Evolutionary conservation across 345 rosid species (phyloP).

Genomic region (Garcia nutans): DNA sequence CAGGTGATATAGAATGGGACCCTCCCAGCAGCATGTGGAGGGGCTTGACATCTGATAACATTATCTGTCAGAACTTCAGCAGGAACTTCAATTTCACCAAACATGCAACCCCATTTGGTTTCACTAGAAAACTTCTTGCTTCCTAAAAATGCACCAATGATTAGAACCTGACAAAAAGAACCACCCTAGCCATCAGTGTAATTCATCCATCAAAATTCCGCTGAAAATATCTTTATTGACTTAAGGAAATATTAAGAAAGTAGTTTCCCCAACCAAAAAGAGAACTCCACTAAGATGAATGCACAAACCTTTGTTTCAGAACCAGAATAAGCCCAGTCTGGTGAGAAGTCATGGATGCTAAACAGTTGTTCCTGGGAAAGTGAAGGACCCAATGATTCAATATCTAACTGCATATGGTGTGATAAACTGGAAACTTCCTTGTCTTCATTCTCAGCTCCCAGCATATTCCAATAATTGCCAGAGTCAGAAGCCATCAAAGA

Average conservation of each 20-base stretch:
- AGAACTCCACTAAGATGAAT: neutral
- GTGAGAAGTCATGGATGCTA: conserved; percentile 64
- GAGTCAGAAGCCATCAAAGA: conserved; percentile 76
- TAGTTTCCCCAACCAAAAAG: neutral
- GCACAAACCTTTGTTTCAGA: conserved; percentile 47
- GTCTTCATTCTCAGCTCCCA: conserved; percentile 58
- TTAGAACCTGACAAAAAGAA: conserved; percentile 43
- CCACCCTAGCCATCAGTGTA: conserved; percentile 7
- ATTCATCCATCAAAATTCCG: conserved; percentile 1
- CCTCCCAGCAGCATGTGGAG: conserved; percentile 50
- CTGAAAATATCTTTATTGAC: neutral
- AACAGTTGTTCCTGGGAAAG: conserved; percentile 81
- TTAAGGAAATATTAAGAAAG: conserved; percentile 5
- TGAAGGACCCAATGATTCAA: conserved; percentile 70
- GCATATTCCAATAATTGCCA: conserved; percentile 67
- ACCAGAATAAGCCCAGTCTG: conserved; percentile 60
- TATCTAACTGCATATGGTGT: conserved; percentile 51
- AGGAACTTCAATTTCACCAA: conserved; percentile 67
- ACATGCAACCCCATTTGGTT: conserved; percentile 65
- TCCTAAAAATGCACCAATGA: conserved; percentile 52
- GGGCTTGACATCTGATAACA: conserved; percentile 56
- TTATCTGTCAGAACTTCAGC: conserved; percentile 54
- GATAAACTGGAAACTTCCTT: conserved; percentile 73
- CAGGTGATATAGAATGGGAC: conserved; percentile 70
- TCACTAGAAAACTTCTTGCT: conserved; percentile 40